A percentile compares a stretch with the other conserved stretches of the same genome.
phyloP scores from a whole-genome alignment of 2,329 filamentous ascomycete species.

The Fusarium nodosum region DNA sequence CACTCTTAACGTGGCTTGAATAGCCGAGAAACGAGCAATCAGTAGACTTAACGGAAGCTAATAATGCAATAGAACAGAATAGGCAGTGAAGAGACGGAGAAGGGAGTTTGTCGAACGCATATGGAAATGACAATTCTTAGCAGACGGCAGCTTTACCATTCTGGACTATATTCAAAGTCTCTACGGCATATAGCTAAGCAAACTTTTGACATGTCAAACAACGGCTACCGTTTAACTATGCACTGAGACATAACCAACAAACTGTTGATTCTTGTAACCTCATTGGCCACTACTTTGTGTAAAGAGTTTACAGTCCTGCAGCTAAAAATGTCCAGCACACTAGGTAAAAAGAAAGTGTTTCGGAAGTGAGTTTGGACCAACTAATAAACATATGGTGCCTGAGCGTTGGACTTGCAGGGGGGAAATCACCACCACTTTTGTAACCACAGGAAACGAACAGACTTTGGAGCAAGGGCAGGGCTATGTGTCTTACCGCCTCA shows the following conservation, averaged over 20 bases:
- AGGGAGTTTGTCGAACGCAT: constrained; percentile 6
- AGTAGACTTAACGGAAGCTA: constrained; percentile 8
- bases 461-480: constrained; percentile 25
- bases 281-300: constrained; percentile 10
- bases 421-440: constrained; percentile 2
- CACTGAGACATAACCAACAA: constrained; percentile 8
- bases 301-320: constrained; percentile 18
- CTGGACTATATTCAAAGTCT: constrained; percentile 16
- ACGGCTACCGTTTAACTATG: constrained; percentile 12
- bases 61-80: constrained; percentile 9
- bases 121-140: constrained; percentile 6
- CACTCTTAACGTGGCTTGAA: constrained; percentile 15
- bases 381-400: constrained; percentile 25
- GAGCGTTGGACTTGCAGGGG: constrained; percentile 28
- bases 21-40: constrained; percentile 22
- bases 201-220: constrained; percentile 10
- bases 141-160: constrained; percentile 21
- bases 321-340: constrained; percentile 18
- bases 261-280: background rate
- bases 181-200: constrained; percentile 11
- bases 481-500: background rate
- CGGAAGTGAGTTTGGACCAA: constrained; percentile 12
- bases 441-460: constrained; percentile 23
- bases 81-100: constrained; percentile 4
- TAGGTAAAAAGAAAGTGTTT: constrained; percentile 12